Base-by-base conservation (phyloP, 495 filamentous ascomycete genomes). In the Neurospora africana region DNA sequence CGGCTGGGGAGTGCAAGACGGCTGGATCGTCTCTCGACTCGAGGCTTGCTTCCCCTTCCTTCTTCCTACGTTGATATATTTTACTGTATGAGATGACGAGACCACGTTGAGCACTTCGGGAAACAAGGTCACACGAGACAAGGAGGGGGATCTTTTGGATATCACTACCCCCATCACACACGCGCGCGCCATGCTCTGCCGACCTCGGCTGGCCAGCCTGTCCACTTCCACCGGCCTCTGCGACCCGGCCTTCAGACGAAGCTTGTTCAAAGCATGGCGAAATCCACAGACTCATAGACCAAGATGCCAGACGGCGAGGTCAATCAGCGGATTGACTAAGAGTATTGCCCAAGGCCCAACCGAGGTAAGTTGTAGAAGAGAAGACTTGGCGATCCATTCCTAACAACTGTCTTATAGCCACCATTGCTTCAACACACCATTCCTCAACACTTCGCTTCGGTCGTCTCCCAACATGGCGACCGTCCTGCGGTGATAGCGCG, bases 381-480 rank as follows among this genome's bases (percentile, higher is more conserved):
- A 33, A 65, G 15, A 19, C 15, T 33, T 19, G 53, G 6, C 27
- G 53, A 65, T 5, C 27, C 27, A 30, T 17, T 65, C 7, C 53
- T 65, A 33, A 38, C 61, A n/a, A 71, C 21, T 6, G 8, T 3
- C 10, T 15, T n/a, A 30, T 39, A 81, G 79, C 78, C 76, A 9
- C 73, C 78, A 40, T 71, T 82, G 19, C 75, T 79, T 5, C 65
- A 39, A 5, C 70, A 78, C 70, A 97, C 95, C 2, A 86, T 97
- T 68, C 91, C 92, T 2, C 86, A 94, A 70, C 92, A 98, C 77
- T 97, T 98, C 70, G 83, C 87, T 15, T 84, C 83, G 8, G 86
- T 96, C 38, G 92, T 94, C 41, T 85, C 86, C 4, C 73, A 86
- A 74, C 85, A 89, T 80, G 95, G 95, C 2, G 93, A 97, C 81